Base-by-base conservation (phyloP, 2,329 filamentous ascomycete genomes). In the Pseudodiploospora longispora region DNA sequence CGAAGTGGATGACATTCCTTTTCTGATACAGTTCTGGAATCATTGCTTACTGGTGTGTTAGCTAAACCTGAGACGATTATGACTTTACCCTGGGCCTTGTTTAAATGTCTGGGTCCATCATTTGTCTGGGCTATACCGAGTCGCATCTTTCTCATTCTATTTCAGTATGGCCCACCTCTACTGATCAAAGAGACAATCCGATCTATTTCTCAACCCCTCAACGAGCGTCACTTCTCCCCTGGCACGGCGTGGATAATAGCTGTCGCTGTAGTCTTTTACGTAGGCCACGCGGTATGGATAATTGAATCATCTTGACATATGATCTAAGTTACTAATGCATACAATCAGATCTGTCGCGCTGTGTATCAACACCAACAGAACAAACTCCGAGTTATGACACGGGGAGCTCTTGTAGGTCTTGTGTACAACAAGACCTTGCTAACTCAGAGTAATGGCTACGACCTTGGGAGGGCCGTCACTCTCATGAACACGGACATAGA, bases 401-500 rank as follows among this genome's bases (percentile, higher is more conserved):
- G 59, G 39, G 62, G 63, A 6, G 58, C 60, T 1, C 59, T 66
- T 1, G 54, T 66, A 4, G 60, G 59, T 1, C 54, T 72, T 1
- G 63, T 64, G 39, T 57, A 69, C 43, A 40, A 59, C 27, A 62
- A 63, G 33, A 55, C 54, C 0, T 50, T 67, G 41, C 43, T 50
- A 5, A 52, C 46, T 4, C 49, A 50, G 19, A 48, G 48, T 2
- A 35, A 41, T 9, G 34, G 34, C 19, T 55, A 59, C 36, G 57
- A 60, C 10, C 55, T 64, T 10, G 62, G 61, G 3, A 59, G 56
- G 30, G 59, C 61, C 2, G 52, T 63, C 2, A 67, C 67, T 0
- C 54, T 72, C 0, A 63, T 65, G 54, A 71, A 60, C 45, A 70
- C 59, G 2, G 69, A 72, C 50, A 57, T 63, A 2, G 59, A 64